These are phyloP conservation scores for Tetracladium maxilliforme DNA, from an alignment of 2,329 filamentous ascomycete species.

Conservation along the genomic window DNA sequence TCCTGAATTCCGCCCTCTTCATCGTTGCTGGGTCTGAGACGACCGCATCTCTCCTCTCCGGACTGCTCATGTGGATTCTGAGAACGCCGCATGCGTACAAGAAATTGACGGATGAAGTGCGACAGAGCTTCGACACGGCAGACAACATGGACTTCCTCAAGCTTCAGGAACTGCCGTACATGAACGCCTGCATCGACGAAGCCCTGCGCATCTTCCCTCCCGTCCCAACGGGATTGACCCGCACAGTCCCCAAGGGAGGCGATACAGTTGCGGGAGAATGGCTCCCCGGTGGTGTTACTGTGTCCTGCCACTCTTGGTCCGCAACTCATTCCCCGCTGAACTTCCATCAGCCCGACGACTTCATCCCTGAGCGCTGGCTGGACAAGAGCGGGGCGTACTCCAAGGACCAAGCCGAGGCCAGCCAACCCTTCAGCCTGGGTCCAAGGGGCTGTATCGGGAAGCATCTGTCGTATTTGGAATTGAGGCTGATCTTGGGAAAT, in stretches of 20 bases:
- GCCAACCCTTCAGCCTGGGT: slow-evolving; percentile 1
- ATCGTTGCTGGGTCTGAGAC: slow-evolving; percentile 13
- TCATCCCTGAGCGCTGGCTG: slow-evolving; percentile 10
- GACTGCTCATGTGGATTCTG: too few relatives aligned
- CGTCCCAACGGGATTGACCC: too few relatives aligned
- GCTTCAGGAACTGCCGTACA: slow-evolving; percentile 10
- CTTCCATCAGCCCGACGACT: slow-evolving; percentile 6
- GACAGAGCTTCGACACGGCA: too few relatives aligned
- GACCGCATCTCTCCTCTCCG: slow-evolving; percentile 13
- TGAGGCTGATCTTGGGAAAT: slow-evolving; percentile 8
- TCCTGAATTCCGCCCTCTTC: slow-evolving; percentile 16
- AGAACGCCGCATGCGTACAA: too few relatives aligned
- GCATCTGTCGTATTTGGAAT: slow-evolving; percentile 8
- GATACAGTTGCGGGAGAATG: slow-evolving; percentile 5
- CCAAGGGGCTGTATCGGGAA: slow-evolving; percentile 1
- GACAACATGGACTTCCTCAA: slow-evolving; percentile 9
- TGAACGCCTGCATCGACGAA: too few relatives aligned
- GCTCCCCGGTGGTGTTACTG: too few relatives aligned
- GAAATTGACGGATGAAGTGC: too few relatives aligned
- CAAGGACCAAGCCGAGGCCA: too few relatives aligned
- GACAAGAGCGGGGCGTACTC: too few relatives aligned
- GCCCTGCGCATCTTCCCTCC: too few relatives aligned
- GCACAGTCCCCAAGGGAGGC: slow-evolving; percentile 5
- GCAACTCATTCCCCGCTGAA: slow-evolving; percentile 6
- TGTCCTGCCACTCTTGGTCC: slow-evolving; percentile 10